Base-by-base conservation (phyloP, 257 asterid species). In the Forsythia viridissima region DNA sequence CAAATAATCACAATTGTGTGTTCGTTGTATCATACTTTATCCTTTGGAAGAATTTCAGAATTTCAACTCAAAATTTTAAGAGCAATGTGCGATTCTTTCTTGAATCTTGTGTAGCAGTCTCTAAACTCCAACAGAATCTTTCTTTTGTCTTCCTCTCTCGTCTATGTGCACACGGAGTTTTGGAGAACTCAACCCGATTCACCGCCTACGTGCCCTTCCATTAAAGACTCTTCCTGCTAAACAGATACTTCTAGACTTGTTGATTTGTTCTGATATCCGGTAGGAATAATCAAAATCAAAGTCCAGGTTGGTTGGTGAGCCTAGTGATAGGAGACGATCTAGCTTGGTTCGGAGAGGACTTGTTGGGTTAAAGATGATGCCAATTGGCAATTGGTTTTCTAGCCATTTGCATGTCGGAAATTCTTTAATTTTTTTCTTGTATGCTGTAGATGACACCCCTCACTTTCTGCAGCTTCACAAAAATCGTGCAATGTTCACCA, bases 381-480 rank as follows among this genome's bases (percentile, higher is more conserved):
- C 67, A 57, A 59, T 21, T 59, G 38, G 16, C 70, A 3, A n/a
- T 55, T 55, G 30, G 67, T 59, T 59, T 20, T 24, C 38, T 21
- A 63, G 70, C 70, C 39, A 10, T 72, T 59, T 71, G 59, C 40
- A 20, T 44, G 66, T 42, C 3, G 59, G 34, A 39, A n/a, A 11
- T 39, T 36, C 52, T 68, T 41, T 12, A 16, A 44, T 5, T 55
- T 57, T 18, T 69, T 65, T 84, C 44, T 36, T 51, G 11, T 65
- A 55, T 76, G 36, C 46, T 48, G 24, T 43, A 39, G 57, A 74
- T 43, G 41, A 52, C 59, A 36, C 40, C 40, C 21, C 66, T 72
- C 36, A 12, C 80, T 41, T 66, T 38, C 68, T 80, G 83, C 89
- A 90, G 95, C 97, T 92, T 80, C 88, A 89, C 41, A 83, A 77